Base-by-base conservation (phyloP, 1,284 basidiomycete species). In the Peniophora sp. region DNA sequence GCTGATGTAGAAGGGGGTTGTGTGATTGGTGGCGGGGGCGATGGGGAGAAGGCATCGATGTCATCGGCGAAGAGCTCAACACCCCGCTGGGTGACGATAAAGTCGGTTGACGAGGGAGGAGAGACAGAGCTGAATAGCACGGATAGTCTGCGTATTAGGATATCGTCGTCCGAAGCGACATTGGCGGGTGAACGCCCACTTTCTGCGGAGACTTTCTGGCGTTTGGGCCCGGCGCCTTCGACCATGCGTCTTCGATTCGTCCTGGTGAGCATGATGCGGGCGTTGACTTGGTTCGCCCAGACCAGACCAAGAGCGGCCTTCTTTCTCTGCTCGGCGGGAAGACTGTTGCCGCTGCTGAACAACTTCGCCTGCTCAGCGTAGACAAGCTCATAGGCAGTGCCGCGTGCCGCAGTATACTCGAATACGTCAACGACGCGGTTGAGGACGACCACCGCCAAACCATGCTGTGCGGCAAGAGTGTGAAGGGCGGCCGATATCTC, bases 271-370 rank as follows among this genome's bases (percentile, higher is more conserved):
- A 96, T 85, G 51, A 97, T 76, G 11, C 94, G 77, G 2, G 75
- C 75, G 56, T 94, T 94, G 53, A 97, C 73, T 55, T 89, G 85
- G 64, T 95, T 95, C 9, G 92, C 86, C 94, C 94, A 97, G 2
- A 84, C 83, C 47, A 95, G 80, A 0, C 94, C 94, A 2, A 97
- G 68, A 36, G 79, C 80, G 0, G 89, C 92, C 66, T 93, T 88
- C 61, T 92, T 91, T 51, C 64, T 67, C 52, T 72, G 68, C 60
- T 85, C 81, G 41, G 76, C 73, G 41, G 75, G 70, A 34, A 78
- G 59, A 51, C 70, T 77, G 52, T 82, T 74, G 8, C 77, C 78
- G 34, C 84, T 77, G 34, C 78, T 79, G 63, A 96, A 95, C 77
- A 85, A 84, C 3, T 78, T 76, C 0, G 83, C 76, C 61, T 96